These are phyloP conservation scores for Saitozyma podzolica DNA, from an alignment of 768 basidiomycete genomes.

Conservation along the genomic window DNA sequence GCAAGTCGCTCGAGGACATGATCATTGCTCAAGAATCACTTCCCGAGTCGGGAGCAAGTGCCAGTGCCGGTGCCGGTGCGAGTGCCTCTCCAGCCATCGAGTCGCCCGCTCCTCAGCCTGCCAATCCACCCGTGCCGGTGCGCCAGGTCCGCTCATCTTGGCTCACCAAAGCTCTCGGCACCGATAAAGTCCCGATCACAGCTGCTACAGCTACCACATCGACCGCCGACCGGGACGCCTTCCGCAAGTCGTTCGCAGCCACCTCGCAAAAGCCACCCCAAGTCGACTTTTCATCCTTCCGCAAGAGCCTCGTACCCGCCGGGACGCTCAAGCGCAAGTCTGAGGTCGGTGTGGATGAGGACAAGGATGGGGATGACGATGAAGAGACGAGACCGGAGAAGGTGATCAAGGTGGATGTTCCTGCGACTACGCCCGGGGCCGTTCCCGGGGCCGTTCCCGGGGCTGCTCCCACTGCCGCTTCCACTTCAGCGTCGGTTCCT, in stretches of 20 bases:
- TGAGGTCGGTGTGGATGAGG: constrained; percentile 20
- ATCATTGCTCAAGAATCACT: no score
- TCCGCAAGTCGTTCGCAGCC: constrained; percentile 2
- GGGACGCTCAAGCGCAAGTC: constrained; percentile 44
- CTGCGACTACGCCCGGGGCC: not conserved
- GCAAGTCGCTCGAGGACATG: no score
- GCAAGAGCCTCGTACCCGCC: constrained; percentile 34
- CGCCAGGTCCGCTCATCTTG: constrained; percentile 45
- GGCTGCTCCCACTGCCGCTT: not conserved
- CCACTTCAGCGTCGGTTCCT: constrained; percentile 4
- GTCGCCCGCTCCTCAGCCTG: constrained; percentile 3
- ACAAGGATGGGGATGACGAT: constrained; percentile 18
- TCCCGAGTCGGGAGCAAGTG: not conserved
- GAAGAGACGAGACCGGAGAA: constrained; percentile 33
- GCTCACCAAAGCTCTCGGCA: constrained; percentile 41
- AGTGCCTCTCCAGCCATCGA: not conserved
- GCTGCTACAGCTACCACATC: not conserved
- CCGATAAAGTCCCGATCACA: constrained; percentile 20
- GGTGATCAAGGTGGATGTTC: constrained; percentile 18
- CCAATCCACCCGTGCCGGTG: constrained; percentile 12
- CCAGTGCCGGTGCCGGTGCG: not conserved
- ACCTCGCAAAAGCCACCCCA: constrained; percentile 1
- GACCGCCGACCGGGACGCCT: constrained; percentile 5
- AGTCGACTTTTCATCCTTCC: constrained; percentile 26
- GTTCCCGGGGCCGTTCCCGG: not conserved